Base-by-base conservation (phyloP, 164 flowering plant genomes). In the Brasenia schreberi region DNA sequence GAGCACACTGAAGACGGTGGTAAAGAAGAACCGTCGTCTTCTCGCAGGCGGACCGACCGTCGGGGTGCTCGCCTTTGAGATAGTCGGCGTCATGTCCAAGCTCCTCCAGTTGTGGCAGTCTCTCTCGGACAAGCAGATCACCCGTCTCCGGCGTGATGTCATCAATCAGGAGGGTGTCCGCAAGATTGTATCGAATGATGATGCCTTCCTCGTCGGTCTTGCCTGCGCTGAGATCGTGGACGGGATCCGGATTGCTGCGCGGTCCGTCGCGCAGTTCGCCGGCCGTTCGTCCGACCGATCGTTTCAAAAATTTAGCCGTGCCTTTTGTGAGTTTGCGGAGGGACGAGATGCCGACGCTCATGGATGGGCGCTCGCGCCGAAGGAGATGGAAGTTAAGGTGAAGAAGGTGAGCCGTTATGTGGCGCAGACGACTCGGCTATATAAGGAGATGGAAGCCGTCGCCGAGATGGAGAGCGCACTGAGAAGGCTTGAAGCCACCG, bases 101-200 rank as follows among this genome's bases (percentile, higher is more conserved):
- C 84, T 94, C 33, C 69, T 87, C 64, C 91, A 87, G 42, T 81
- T 91, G 0, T 82, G 85, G 84, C 86, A 79, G 18, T 82, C 87
- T 18, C 85, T 94, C 44, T 78, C 95, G 11, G 93, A 94, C 74
- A 71, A 79, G 33, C 75, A 70, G 75, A 70, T 86, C 39, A 5
- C 71, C 59, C 82, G 83, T 7, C 72, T 87, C 42, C 81, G 83
- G 11, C 73, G 75, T 64, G 84, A 85, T 9, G 74, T 85, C 2
- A 78, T 85, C 17, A 67, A 81, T 7, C 81, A 90, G 4, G 89
- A 88, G 68, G 98, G 97, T 18, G 86, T 90, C n/a, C 82, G 83
- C 3, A 90, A 88, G 73, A 82, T 93, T 61, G 89, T 93, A 68
- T 90, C 98, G 42, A 82, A 78, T 70, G 96, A 93, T 69, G 97